Base-by-base conservation (phyloP, 129 eudicot genomes). In the Solidago caesia region DNA sequence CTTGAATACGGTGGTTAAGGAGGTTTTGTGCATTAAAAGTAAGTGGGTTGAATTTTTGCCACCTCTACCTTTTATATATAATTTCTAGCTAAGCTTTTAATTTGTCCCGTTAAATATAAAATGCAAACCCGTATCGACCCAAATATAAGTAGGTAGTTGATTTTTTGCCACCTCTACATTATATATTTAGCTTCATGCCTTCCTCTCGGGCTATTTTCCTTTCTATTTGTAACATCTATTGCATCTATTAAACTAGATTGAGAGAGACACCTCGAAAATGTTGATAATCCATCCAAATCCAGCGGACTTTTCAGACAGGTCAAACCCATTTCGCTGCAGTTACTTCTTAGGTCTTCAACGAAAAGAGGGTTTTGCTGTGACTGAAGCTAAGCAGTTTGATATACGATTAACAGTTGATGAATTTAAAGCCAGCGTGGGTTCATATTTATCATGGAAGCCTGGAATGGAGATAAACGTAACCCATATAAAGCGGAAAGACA, bases 221-320 rank as follows among this genome's bases (percentile, higher is more conserved):
- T 75, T 29, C 5, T 26, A 8, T 44, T 60, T 65, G 53, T 68
- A 49, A 71, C 53, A 15, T 29, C 7, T 64, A 44, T 72, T 71
- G 48, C 6, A 8, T 12, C 7, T 53, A 45, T 25, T 26, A 45
- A 62, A 72, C 14, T 83, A 93, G 96, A 94, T 94, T 44, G 98
- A 94, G 84, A 83, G 96, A 80, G 82, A 88, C 80, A 94, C 98
- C 33, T 82, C 72, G 55, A 85, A 86, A 78, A 85, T 88, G 82
- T 89, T 94, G 78, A 96, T 88, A 75, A 90, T 97, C 84, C 98
- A 94, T 67, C 99, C 99, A 45, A 88, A 94, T 75, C 99, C 99
- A 7, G 88, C 91, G 41, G 96, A 89, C 64, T 90, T 94, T 69
- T 69, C 91, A 4, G 97, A 94, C 64, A 79, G 79, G 81, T 73